phyloP scores from a whole-genome alignment of 441 rosid species.

The Capsella rubella region DNA sequence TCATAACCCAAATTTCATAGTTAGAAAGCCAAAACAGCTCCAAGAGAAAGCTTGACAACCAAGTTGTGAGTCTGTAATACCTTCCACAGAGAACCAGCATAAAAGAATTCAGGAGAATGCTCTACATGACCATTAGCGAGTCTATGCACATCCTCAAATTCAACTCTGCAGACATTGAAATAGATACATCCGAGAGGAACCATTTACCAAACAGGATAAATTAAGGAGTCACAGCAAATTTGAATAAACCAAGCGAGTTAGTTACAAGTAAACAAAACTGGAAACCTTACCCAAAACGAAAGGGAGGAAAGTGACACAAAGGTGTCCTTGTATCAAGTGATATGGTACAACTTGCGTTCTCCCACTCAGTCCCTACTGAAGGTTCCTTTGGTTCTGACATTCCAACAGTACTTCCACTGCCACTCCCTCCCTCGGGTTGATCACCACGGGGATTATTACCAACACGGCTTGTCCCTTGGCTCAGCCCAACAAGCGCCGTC shows the following conservation, averaged over 20 bases:
- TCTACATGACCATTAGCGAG: slow-evolving; percentile 94
- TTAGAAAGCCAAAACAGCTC: background rate
- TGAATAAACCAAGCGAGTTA: slow-evolving; percentile 16
- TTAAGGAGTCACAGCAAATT: slow-evolving; percentile 31
- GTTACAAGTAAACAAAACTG: slow-evolving; percentile 14
- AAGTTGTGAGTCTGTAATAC: slow-evolving; percentile 48
- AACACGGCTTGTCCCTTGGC: slow-evolving; percentile 69
- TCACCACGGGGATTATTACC: slow-evolving; percentile 56
- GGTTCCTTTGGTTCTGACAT: slow-evolving; percentile 73
- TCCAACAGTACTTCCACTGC: slow-evolving; percentile 62
- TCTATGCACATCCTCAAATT: slow-evolving; percentile 88
- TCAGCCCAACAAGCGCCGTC: slow-evolving; percentile 89
- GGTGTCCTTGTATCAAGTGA: slow-evolving; percentile 94
- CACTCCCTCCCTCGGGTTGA: slow-evolving; percentile 62
- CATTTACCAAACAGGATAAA: slow-evolving; percentile 32
- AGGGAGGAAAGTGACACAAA: slow-evolving; percentile 94
- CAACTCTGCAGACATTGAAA: slow-evolving; percentile 60
- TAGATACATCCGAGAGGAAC: slow-evolving; percentile 29
- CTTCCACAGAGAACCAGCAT: slow-evolving; percentile 99
- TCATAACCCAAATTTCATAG: slow-evolving; percentile 28
- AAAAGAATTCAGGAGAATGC: slow-evolving; percentile 91
- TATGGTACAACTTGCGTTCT: slow-evolving; percentile 70
- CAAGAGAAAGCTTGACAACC: slow-evolving; percentile 9
- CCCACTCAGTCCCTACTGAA: slow-evolving; percentile 78
- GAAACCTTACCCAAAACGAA: slow-evolving; percentile 87